Evolutionary conservation across 768 basidiomycete species (phyloP), one percentile per base, ranked within the genome.

Genomic region (Exidia glandulosa): DNA sequence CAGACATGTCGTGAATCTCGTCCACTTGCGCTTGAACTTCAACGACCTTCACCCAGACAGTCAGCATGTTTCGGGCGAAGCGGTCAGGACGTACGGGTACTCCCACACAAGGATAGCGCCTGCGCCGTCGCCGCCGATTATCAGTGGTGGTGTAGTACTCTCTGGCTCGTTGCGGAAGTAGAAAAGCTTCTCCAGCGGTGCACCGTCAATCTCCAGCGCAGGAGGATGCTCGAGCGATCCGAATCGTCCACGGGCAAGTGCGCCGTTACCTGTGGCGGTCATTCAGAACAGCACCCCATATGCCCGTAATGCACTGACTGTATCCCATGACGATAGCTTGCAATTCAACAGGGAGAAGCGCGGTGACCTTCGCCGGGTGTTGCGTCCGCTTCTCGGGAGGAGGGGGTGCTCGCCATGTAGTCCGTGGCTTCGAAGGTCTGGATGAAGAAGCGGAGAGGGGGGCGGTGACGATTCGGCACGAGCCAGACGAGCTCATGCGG

Each of bases 101-200:
- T 79, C 75, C 90, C 90, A 94, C 59, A 90, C 75, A 0, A 81
- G 82, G 29, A 94, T 77, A 0, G 85, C 84, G 2, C 92, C 92
- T 65, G 90, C 88, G 60, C 88, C 86, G 0, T 79, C 81, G 2
- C 91, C 90, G 14, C 87, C 90, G 14, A 90, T 72, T 16, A 94
- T 73, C 32, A 82, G 79, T 19, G 72, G 78, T 61, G 88, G 82
- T 36, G 78, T 79, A 1, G 84, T 86, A 36, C 82, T 69, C 19
- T 75, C 73, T 63, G 87, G 85, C 56, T 79, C 77, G 9, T 82
- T 76, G 19, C 79, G 25, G 50, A 54, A 69, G 32, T 77, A 63
- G 61, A 91, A 68, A 57, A 63, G 63, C 0, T 80, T 84, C 57
- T 74, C 68, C 19, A 90, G 66, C 2, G 82, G 65, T 0, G 70